Base-by-base conservation (phyloP, 129 eudicot species). In the Ambrosia artemisiifolia region DNA sequence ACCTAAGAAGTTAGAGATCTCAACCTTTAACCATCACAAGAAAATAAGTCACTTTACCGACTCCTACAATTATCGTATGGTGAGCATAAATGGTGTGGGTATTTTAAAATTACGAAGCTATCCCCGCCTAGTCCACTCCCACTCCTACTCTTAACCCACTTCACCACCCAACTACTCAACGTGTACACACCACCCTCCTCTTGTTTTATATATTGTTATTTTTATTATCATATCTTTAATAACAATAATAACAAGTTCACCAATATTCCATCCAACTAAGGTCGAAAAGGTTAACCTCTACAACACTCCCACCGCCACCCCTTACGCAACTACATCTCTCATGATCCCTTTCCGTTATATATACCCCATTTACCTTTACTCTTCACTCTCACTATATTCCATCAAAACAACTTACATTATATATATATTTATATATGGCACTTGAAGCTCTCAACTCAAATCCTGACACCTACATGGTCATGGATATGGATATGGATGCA, bases 221-320 rank as follows among this genome's bases (percentile, higher is more conserved):
- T 10, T 28, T 7, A 17, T 53, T 53, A 17, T 30, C 28, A 2
- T 0, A 28, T 20, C 1, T 57, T 59, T 24, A 40, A 19, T 2
- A 47, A 3, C 0, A 6, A 28, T 47, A 49, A 14, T 13, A n/a
- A 60, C 60, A 43, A 30, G 5, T 63, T 36, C 54, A 74, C 65
- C 71, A 74, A 51, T 65, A 76, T 77, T 61, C 71, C 43, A 69
- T 77, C 80, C 80, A 76, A 76, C 70, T 67, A 65, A 40, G 7
- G 9, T 6, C 10, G 9, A 40, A 40, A 40, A 73, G 73, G 56
- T 72, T 79, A 79, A 79, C 83, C 83, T 74, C 67, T 50, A 80
- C 83, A 80, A 80, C 76, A 80, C 83, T 78, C 81, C 75, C 86
- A 83, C 92, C 92, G 92, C 83, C 85, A 79, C 63, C 79, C 80